These are phyloP conservation scores for Elsinoe necatrix DNA, from an alignment of 2,329 filamentous ascomycete genomes.

Conservation along the genomic window DNA sequence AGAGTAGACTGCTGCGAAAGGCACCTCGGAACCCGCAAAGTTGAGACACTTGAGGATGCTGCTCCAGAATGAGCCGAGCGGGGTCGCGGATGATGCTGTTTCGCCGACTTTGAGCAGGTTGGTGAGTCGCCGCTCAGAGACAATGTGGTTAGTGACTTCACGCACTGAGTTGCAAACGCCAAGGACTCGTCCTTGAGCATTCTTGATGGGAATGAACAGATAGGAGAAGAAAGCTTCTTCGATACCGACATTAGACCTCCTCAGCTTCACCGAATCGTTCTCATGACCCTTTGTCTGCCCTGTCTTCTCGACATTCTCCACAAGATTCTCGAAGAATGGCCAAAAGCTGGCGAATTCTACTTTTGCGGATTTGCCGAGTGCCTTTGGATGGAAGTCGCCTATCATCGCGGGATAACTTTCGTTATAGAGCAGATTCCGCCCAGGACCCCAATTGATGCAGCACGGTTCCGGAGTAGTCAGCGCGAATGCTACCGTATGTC, in stretches of 20 bases:
- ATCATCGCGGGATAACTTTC: conserved; percentile 20
- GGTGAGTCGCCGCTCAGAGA: conserved; percentile 8
- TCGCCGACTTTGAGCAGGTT: conserved; percentile 7
- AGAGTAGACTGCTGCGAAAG: conserved; percentile 12
- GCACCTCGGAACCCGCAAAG: conserved; percentile 1
- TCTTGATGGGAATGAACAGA: conserved; percentile 2
- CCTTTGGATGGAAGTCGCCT: conserved; percentile 17
- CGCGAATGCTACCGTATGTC: conserved; percentile 1
- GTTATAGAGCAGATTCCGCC: conserved; percentile 21
- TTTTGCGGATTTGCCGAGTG: background rate
- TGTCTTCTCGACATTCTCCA: background rate
- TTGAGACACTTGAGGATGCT: background rate
- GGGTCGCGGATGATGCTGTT: background rate
- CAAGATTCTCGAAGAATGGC: background rate
- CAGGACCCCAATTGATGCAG: conserved; percentile 15
- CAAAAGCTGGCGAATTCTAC: background rate
- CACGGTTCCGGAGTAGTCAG: conserved; percentile 12
- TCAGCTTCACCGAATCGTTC: background rate
- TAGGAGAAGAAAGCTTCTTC: conserved; percentile 11
- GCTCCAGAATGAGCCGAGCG: conserved; percentile 1
- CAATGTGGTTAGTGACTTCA: conserved; percentile 5
- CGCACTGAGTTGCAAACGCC: background rate
- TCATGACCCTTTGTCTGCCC: background rate
- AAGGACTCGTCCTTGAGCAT: background rate
- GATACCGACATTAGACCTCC: background rate